Conservation (phyloP, 257 asterid species). For the Nicotiana knightiana region DNA sequence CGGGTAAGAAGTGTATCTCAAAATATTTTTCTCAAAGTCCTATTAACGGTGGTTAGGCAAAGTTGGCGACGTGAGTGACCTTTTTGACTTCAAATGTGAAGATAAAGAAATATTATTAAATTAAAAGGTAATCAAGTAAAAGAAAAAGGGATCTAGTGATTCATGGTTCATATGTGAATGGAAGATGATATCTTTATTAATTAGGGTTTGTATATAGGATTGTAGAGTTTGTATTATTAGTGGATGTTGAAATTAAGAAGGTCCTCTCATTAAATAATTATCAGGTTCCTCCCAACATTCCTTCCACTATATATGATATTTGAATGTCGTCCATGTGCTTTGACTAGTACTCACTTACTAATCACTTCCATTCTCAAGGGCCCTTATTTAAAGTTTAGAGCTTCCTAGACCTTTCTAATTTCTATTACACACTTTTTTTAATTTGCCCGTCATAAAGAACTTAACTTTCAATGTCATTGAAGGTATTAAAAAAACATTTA, state of each 20-base stretch:
- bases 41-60: background rate
- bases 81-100: background rate
- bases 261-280: background rate
- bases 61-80: background rate
- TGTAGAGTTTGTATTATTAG: background rate
- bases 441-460: background rate
- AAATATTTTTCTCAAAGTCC: background rate
- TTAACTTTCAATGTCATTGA: background rate
- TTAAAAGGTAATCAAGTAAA: background rate
- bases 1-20: too few species aligned
- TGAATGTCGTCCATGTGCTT: constrained; percentile 10
- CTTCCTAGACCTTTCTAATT: background rate
- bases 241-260: constrained; percentile 2
- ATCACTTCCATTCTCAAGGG: constrained; percentile 19
- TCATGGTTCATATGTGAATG: background rate
- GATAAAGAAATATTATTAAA: background rate
- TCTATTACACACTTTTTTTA: background rate
- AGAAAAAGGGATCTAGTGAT: background rate
- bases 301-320: background rate
- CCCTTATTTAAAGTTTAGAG: constrained; percentile 18
- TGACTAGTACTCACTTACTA: background rate
- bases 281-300: background rate
- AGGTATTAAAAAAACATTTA: too few species aligned
- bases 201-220: background rate
- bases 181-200: background rate